Conservation (phyloP, 768 basidiomycete genomes). For the Cystofilobasidium capitatum region DNA sequence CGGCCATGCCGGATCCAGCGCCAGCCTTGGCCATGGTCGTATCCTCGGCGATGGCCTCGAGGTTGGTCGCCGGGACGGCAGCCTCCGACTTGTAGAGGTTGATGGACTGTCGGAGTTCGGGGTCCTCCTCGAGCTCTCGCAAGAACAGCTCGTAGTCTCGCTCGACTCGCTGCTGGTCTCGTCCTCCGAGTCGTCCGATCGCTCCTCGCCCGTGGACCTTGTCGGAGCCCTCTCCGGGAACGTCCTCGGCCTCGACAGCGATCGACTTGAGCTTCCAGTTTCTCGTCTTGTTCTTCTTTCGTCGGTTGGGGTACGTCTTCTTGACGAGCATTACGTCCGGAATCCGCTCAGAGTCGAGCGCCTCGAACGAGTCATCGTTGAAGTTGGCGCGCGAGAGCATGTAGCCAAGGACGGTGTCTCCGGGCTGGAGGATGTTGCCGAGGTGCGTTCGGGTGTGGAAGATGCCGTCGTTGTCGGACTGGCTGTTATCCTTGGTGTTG, state of each 20-base stretch:
- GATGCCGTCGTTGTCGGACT: constrained; percentile 53
- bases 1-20: constrained; percentile 24
- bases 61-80: constrained; percentile 35
- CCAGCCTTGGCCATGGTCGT: constrained; percentile 35
- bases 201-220: constrained; percentile 54
- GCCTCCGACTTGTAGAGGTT: constrained; percentile 67
- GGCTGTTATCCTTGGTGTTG: constrained; percentile 42
- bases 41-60: constrained; percentile 46
- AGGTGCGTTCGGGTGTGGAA: constrained; percentile 95
- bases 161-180: constrained; percentile 85
- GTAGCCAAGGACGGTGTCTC: constrained; percentile 87
- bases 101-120: constrained; percentile 73
- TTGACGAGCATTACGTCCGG: constrained; percentile 89
- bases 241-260: constrained; percentile 80
- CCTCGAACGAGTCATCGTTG: constrained; percentile 78
- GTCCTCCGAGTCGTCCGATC: constrained; percentile 79
- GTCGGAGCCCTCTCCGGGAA: constrained; percentile 54
- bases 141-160: constrained; percentile 95
- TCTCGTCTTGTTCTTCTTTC: constrained; percentile 79
- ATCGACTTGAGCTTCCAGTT: constrained; percentile 86
- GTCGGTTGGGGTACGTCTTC: constrained; percentile 85
- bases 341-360: constrained; percentile 52
- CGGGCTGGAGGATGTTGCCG: constrained; percentile 84
- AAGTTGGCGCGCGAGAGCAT: constrained; percentile 80
- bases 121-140: constrained; percentile 87